Conservation (phyloP, 1,284 basidiomycete species). For the Trichosporon faecale region DNA sequence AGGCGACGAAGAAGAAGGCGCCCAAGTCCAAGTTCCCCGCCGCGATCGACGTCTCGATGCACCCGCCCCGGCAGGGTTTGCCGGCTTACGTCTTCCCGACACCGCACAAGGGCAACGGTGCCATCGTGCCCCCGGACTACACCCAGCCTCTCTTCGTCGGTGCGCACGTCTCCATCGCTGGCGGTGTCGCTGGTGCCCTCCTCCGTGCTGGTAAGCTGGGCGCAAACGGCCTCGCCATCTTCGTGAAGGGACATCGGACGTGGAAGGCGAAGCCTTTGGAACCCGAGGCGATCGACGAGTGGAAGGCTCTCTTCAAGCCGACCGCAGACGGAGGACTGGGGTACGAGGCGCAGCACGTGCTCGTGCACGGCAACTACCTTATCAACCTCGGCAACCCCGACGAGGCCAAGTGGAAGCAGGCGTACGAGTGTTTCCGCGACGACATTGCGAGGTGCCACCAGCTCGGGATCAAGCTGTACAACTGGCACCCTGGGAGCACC, state of each 20-base stretch:
- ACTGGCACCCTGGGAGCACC: slow-evolving; percentile 83
- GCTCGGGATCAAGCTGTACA: slow-evolving; percentile 71
- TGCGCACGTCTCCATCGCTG: slow-evolving; percentile 75
- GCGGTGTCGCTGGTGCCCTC: slow-evolving; percentile 71
- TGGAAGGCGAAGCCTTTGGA: slow-evolving; percentile 67
- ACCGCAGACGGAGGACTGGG: slow-evolving; percentile 54
- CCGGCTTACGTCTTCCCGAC: slow-evolving; percentile 30
- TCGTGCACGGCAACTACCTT: slow-evolving; percentile 81
- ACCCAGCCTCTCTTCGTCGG: slow-evolving; percentile 56
- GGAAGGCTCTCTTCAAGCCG: slow-evolving; percentile 59
- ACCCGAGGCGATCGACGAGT: slow-evolving; percentile 57
- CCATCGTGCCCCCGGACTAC: slow-evolving; percentile 26
- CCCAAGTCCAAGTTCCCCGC: slow-evolving; percentile 39
- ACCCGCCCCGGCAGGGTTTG: slow-evolving; percentile 41
- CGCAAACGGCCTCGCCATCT: slow-evolving; percentile 76
- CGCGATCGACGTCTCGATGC: slow-evolving; percentile 37
- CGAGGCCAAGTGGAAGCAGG: slow-evolving; percentile 68
- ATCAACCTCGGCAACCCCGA: slow-evolving; percentile 82
- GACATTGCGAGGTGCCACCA: slow-evolving; percentile 76
- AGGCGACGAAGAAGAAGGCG: slow-evolving; percentile 21
- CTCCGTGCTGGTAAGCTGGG: slow-evolving; percentile 69
- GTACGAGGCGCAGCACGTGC: slow-evolving; percentile 61
- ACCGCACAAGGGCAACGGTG: slow-evolving; percentile 23
- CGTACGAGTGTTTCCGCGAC: slow-evolving; percentile 76
- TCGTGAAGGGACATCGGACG: slow-evolving; percentile 76